These are phyloP conservation scores for Annulohypoxylon truncatum DNA, from an alignment of 2,329 filamentous ascomycete species.

Conservation along the genomic window DNA sequence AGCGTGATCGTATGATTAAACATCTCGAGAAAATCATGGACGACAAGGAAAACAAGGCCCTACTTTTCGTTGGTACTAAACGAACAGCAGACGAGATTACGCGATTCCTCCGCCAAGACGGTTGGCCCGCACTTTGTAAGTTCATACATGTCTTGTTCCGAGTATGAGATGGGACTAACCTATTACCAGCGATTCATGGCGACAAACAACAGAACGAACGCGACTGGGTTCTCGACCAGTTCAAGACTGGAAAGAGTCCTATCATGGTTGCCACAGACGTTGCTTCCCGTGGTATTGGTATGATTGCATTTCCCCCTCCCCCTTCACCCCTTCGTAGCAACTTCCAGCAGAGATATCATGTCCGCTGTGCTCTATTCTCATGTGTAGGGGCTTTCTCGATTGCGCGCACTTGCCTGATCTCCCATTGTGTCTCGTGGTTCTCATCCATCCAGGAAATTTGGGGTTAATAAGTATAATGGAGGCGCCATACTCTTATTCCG, in stretches of 20 bases:
- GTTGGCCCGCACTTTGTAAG: conserved; percentile 96
- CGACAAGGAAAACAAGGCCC: conserved; percentile 91
- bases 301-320: conserved; percentile 75
- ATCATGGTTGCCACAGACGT: conserved; percentile 99
- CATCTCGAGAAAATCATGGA: conserved; percentile 99
- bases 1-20: conserved; percentile 97
- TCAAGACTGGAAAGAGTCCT: conserved; percentile 99
- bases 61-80: conserved; percentile 94
- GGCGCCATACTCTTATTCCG: conserved; percentile 80
- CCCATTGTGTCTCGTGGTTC: conserved; percentile 82
- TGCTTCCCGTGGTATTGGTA: conserved; percentile 99
- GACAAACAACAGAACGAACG: conserved; percentile 99
- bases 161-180: conserved; percentile 59
- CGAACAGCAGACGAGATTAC: conserved; percentile 98
- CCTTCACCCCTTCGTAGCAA: conserved; percentile 58
- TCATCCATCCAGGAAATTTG: conserved; percentile 85
- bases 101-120: conserved; percentile 95
- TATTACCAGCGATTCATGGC: conserved; percentile 84
- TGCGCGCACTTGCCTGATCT: conserved; percentile 93
- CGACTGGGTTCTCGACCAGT: conserved; percentile 99
- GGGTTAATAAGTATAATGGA: conserved; percentile 77
- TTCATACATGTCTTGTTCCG: conserved; percentile 59
- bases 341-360: conserved; percentile 66
- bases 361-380: conserved; percentile 88
- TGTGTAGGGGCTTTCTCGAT: conserved; percentile 87